Evolutionary conservation across 1,139 yeast genomes (phyloP).

Genomic region (Sugiyamaella japonica): DNA sequence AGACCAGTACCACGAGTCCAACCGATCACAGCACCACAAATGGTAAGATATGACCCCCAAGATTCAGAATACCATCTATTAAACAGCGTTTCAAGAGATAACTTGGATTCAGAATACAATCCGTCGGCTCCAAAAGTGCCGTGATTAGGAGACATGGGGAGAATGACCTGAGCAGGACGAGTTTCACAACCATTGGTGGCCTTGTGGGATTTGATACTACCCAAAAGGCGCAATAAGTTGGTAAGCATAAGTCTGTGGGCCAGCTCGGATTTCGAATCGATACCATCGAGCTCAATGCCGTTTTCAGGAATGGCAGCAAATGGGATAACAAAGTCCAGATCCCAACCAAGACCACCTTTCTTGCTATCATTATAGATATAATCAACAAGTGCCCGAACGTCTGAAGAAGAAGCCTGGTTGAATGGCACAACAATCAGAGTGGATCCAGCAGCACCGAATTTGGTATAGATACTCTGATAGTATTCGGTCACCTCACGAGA

Average conservation of each 20-base stretch:
- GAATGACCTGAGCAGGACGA: conserved; percentile 95
- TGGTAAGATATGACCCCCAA: conserved; percentile 90
- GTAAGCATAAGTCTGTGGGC: conserved; percentile 99
- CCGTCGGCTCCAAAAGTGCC: conserved; percentile 99
- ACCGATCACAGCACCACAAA: conserved; percentile 98
- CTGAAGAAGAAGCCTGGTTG: conserved; percentile 96
- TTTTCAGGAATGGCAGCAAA: conserved; percentile 99
- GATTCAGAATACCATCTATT: conserved; percentile 99
- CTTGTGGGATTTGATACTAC: conserved; percentile 84
- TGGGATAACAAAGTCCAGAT: conserved; percentile 91
- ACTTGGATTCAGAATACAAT: conserved; percentile 94
- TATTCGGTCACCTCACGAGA: conserved; percentile 92
- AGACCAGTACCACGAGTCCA: conserved; percentile 99
- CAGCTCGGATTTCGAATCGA: conserved; percentile 93
- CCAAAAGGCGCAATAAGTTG: conserved; percentile 86
- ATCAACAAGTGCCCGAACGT: conserved; percentile 79
- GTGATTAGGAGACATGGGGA: conserved; percentile 97
- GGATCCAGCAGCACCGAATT: conserved; percentile 90
- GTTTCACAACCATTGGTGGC: conserved; percentile 73
- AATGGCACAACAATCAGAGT: conserved; percentile 94
- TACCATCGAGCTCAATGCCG: conserved; percentile 90
- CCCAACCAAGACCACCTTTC: conserved; percentile 97
- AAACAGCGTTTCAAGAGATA: conserved; percentile 91
- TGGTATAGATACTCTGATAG: conserved; percentile 90
- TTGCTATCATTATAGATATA: conserved; percentile 80